A percentile compares a stretch with the other conserved stretches of the same genome.
These are phyloP conservation scores for Pseudogymnoascus sp. DNA, from an alignment of 2,329 filamentous ascomycete genomes.

Conservation along the genomic window DNA sequence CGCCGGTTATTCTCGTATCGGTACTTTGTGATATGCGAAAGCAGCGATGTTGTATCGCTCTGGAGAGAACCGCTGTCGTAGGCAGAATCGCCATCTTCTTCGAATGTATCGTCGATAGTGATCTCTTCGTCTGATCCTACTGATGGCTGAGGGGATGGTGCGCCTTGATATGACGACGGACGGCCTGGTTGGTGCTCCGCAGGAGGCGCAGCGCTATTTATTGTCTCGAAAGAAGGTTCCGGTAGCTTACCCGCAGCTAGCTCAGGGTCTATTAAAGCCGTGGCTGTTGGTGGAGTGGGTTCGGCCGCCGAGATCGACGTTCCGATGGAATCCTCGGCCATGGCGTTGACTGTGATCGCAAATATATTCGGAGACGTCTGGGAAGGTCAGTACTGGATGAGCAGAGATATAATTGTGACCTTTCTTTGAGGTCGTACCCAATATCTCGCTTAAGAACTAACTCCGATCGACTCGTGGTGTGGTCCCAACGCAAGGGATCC, in stretches of 20 bases:
- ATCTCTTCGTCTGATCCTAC: not conserved
- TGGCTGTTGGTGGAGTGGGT: not conserved
- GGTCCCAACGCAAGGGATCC: not conserved
- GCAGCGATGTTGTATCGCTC: slow-evolving; percentile 15
- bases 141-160: not conserved
- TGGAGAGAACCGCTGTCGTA: slow-evolving; percentile 7
- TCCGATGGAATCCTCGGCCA: not conserved
- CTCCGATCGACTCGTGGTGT: not conserved
- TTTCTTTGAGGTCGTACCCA: not conserved
- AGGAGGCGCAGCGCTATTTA: not conserved
- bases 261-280: not conserved
- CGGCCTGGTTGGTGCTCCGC: not conserved
- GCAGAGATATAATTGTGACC: not conserved
- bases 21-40: slow-evolving; percentile 24
- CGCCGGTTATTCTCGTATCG: slow-evolving; percentile 40
- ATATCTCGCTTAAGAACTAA: not conserved
- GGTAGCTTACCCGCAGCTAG: not conserved
- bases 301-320: not conserved
- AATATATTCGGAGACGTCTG: not conserved
- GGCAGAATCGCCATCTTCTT: slow-evolving; percentile 10
- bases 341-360: not conserved
- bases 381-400: not conserved
- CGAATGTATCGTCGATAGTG: not conserved
- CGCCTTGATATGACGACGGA: not conserved
- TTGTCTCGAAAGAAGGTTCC: not conserved